Evolutionary conservation across 768 basidiomycete genomes (phyloP), one percentile per base, ranked within the genome.

Genomic region (Pleurotus salmoneostramineus): DNA sequence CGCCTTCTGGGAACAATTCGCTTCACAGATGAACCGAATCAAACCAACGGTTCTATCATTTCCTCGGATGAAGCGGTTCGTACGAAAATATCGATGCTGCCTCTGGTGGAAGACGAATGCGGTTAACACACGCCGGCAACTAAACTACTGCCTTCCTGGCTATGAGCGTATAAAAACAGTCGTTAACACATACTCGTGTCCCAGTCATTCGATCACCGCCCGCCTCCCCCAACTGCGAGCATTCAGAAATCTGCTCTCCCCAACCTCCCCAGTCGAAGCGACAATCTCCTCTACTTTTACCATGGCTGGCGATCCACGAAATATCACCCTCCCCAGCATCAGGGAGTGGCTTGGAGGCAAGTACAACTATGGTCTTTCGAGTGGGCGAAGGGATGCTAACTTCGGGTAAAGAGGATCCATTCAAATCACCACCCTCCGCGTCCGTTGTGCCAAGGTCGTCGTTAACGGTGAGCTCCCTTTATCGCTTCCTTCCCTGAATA

Each of bases 121-220:
- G 37, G 37, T 40, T 40, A 8, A 40, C 37, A 17, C 50, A 35
- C 34, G 37, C 52, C 52, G 52, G 52, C 17, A 27, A 55, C 40
- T 44, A 17, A 42, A 55, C 27, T 50, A 34, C 10, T 40, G n/a
- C 37, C n/a, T 35, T 34, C 36, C 14, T n/a, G 36, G 50, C 27
- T 43, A 32, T 27, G 21, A 43, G 40, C 32, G 6, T 6, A 42
- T 42, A 42, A 55, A 33, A 55, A 55, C 37, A n/a, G 37, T 42
- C 8, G n/a, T 55, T 17, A 55, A n/a, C 52, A 31, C 52, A 33
- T 31, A 45, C 44, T 45, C 44, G 44, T 45, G 44, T 45, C 14
- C 44, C 52, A 55, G 36, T 43, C 32, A 55, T 55, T 40, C 52
- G 52, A 55, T 55, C 52, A 55, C 52, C 52, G 48, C 48, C 52